Percentiles rank a stretch among this genome's conserved stretches.
These are phyloP conservation scores for Irpex sp. DNA, from an alignment of 1,284 basidiomycete species.

Conservation along the genomic window DNA sequence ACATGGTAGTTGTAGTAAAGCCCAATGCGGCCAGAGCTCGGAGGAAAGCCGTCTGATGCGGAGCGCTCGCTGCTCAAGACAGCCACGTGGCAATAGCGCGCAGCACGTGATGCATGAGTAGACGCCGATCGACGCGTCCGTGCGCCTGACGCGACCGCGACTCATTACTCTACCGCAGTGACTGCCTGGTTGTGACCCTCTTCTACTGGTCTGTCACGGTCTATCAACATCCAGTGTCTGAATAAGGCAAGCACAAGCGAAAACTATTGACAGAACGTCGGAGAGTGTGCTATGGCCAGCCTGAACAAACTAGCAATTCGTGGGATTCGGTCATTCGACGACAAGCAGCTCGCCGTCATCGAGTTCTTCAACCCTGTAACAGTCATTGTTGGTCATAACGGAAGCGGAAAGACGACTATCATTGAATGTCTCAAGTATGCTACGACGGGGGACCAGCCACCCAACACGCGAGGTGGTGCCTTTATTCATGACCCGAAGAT, in stretches of 20 bases:
- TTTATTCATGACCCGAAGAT: conserved; percentile 99
- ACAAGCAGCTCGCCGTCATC: conserved; percentile 92
- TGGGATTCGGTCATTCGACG: conserved; percentile 90
- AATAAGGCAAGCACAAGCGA: not conserved
- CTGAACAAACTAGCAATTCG: conserved; percentile 87
- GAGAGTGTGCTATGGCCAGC: conserved; percentile 61
- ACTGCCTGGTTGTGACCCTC: not conserved
- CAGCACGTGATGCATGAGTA: not conserved
- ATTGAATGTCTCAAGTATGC: conserved; percentile 99
- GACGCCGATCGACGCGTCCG: not conserved
- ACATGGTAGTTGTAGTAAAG: conserved; percentile 9
- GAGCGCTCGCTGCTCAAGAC: too few species aligned
- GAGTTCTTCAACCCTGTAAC: conserved; percentile 98
- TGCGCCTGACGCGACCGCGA: not conserved
- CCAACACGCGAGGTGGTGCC: conserved; percentile 96
- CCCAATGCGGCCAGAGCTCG: not conserved
- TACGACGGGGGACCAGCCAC: conserved; percentile 96
- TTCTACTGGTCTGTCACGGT: not conserved
- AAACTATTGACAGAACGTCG: not conserved
- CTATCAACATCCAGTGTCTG: not conserved
- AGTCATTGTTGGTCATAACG: conserved; percentile 98
- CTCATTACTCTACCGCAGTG: not conserved
- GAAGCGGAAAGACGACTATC: conserved; percentile 98
- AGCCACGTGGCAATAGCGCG: too few species aligned
- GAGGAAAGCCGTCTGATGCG: too few species aligned